Evolutionary conservation across 176 grass and related monocot species (phyloP), one percentile per base, ranked within the genome.

Genomic region (Oryza nivara): DNA sequence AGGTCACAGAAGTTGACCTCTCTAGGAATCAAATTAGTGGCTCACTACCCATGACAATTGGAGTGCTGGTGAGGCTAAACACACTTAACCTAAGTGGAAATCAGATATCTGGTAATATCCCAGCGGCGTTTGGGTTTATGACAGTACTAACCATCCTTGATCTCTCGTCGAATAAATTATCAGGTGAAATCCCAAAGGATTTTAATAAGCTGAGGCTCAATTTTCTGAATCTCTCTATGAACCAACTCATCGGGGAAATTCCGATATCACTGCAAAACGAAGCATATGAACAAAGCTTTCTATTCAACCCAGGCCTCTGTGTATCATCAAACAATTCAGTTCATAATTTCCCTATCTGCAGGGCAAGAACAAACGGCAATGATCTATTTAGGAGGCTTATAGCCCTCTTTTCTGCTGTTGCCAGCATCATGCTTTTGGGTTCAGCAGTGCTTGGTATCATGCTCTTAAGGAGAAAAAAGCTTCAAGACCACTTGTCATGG

Each of bases 211-310:
- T 93, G 13, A 79, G 0, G 0, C 14, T 88, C 12, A 28, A 17
- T 15, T 56, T 65, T 40, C 68, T 97, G 9, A 92, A 94, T 65
- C 52, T 97, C 46, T 97, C 94, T 17, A 47, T 20, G 30, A 97
- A 94, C 48, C 68, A 94, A 56, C 80, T 97, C 67, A 67, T 80
- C 8, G 89, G 94, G 10, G 84, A 86, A 69, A 82, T 97, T n/a
- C 94, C 91, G 25, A 45, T 14, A 4, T 9, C 45, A 47, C 73
- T 97, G 19, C 75, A 92, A 67, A 80, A 5, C 3, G 32, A 79
- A 46, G 80, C 74, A 46, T 91, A 91, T 43, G 82, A 84, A 15
- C 25, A 51, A 12, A 93, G 87, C 82, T 96, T 96, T 76, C 78
- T 88, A 7, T 88, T 70, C 32, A 96, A 96, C 70, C 78, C 82